Percentiles rank a stretch among this genome's conserved stretches.
phyloP scores from a whole-genome alignment of 2,329 filamentous ascomycete genomes.

The Rhexocercosporidium sp. region DNA sequence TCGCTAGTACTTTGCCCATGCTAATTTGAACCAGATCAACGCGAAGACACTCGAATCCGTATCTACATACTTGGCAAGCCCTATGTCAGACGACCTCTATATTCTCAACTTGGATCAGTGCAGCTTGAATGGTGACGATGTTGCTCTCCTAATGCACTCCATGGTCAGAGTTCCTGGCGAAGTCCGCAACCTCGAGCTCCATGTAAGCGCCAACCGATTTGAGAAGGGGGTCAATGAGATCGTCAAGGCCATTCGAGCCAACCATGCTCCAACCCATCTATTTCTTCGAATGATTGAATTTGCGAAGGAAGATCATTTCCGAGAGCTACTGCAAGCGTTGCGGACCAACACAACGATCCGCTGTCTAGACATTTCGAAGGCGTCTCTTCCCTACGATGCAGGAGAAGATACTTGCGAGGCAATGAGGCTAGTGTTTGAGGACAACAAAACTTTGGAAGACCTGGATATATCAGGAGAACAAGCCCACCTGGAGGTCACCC shows the following conservation, averaged over 20 bases:
- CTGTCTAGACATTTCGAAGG: slow-evolving; percentile 72
- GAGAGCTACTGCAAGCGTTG: slow-evolving; percentile 65
- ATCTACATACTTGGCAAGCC: slow-evolving; percentile 65
- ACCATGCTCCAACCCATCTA: slow-evolving; percentile 64
- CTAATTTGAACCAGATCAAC: slow-evolving; percentile 51
- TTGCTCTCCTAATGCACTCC: slow-evolving; percentile 68
- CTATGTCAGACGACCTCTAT: slow-evolving; percentile 63
- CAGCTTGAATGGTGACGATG: slow-evolving; percentile 66
- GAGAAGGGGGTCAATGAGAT: slow-evolving; percentile 56
- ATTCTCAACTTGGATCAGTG: slow-evolving; percentile 71
- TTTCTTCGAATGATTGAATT: slow-evolving; percentile 72
- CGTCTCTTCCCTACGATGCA: slow-evolving; percentile 71
- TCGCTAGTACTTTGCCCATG: background rate
- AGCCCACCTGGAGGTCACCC: slow-evolving; percentile 71
- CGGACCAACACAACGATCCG: slow-evolving; percentile 66
- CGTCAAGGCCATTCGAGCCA: slow-evolving; percentile 55
- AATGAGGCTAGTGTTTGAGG: slow-evolving; percentile 66
- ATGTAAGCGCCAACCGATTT: slow-evolving; percentile 63
- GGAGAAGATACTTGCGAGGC: slow-evolving; percentile 69
- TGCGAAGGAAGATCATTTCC: slow-evolving; percentile 52
- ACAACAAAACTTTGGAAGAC: slow-evolving; percentile 69
- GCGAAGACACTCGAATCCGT: slow-evolving; percentile 68
- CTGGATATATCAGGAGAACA: slow-evolving; percentile 75
- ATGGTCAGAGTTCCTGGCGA: slow-evolving; percentile 58
- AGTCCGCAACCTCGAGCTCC: slow-evolving; percentile 64